A percentile compares a stretch with the other conserved stretches of the same genome.
These are phyloP conservation scores for Tieghemiomyces parasiticus DNA, from an alignment of 192 early-diverging fungal genomes.

Conservation along the genomic window DNA sequence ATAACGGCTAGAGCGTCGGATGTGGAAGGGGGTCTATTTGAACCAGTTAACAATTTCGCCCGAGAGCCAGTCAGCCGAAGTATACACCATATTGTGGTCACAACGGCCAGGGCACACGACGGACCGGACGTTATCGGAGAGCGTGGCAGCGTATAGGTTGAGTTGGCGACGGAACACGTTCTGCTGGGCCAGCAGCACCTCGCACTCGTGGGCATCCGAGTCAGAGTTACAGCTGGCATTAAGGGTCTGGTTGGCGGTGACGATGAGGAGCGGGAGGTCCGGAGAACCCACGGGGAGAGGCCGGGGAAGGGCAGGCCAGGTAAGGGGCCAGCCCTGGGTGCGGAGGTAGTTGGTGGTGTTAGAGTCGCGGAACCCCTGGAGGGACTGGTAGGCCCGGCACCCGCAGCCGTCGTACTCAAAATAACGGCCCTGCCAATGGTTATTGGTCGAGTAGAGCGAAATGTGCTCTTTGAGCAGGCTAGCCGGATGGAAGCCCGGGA, in stretches of 20 bases:
- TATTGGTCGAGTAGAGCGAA: conserved; percentile 28
- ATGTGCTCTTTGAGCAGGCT: conserved; percentile 21
- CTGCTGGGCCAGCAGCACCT: neutral
- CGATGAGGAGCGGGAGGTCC: conserved; percentile 1
- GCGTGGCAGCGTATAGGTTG: neutral
- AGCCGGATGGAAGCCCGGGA: conserved; percentile 25
- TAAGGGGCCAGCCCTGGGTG: conserved; percentile 32
- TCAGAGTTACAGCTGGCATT: neutral
- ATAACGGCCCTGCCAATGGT: conserved; percentile 31
- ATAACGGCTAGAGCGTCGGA: neutral
- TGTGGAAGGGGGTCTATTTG: neutral
- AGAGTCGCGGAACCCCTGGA: conserved; percentile 17
- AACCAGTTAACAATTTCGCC: conserved; percentile 8
- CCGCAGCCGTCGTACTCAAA: conserved; percentile 35
- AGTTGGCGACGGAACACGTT: conserved; percentile 2
- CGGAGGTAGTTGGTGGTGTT: conserved; percentile 23
- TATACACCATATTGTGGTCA: conserved; percentile 11
- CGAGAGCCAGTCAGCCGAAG: conserved; percentile 9
- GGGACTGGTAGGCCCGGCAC: conserved; percentile 22
- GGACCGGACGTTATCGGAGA: neutral
- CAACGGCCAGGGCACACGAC: conserved; percentile 2
- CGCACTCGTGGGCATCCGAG: neutral
- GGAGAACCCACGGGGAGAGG: neutral
- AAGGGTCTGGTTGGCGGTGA: conserved; percentile 4
- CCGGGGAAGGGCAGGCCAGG: conserved; percentile 26